Base-by-base conservation (phyloP, 176 grass and related monocot species). In the Zoysia pacifica region DNA sequence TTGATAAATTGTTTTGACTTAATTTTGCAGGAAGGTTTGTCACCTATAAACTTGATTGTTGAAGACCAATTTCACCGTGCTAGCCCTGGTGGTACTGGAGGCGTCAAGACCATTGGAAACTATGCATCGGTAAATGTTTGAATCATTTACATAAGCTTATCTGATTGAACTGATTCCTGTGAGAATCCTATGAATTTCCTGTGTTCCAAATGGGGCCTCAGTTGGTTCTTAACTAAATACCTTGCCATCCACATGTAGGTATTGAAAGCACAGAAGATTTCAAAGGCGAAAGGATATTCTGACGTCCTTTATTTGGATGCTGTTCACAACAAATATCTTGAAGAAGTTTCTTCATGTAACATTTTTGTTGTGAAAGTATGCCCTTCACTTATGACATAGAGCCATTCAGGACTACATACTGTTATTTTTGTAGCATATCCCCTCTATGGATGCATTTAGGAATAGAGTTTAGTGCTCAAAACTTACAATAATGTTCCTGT, bases 291-390 rank as follows among this genome's bases (percentile, higher is more conserved):
- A 80, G 91, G 91, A 63, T 97, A 92, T 80, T 97, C 94, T 78
- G 94, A 97, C 70, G 94, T 94, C 62, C 79, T 97, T 54, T 97
- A 97, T 82, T 83, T 97, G 70, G 94, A 97, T 42, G 86, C 89
- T 19, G 80, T 91, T 82, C 82, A 94, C 43, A 91, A 97, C 59
- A 97, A 88, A 79, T 97, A 97, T 67, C 82, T 94, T 36, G 94
- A 97, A 81, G 94, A 97, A 94, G 94, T 91, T 58, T 94, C 94
- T 44, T 97, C 91, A 12, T 94, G 91, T 87, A 97, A 97, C 82
- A 89, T 97, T 66, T 97, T 97, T 82, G 52, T 91, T 55, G 85
- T 97, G 60, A 94, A 94, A 92, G 91, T 97, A 93, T 70, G 83
- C 46, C 48, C 72, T 68, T 78, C 42, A 41, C 38, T 67, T 85